Percentiles rank a stretch among this genome's conserved stretches.
Conservation (phyloP, 2,329 filamentous ascomycete species). For the Fusarium virguliforme region DNA sequence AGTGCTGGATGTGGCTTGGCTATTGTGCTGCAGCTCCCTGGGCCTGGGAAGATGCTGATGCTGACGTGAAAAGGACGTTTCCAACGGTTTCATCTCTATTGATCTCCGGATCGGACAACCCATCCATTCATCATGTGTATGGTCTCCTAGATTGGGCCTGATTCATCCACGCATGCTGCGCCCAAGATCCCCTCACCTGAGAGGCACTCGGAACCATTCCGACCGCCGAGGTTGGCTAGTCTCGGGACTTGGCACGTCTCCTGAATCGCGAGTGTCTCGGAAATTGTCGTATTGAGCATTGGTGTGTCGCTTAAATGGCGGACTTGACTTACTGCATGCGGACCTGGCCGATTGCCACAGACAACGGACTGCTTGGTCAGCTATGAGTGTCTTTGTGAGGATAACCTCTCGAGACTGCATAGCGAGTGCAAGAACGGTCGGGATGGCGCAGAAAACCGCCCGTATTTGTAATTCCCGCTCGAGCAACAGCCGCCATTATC, state of each 20-base stretch:
- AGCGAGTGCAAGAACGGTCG: background rate
- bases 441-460: background rate
- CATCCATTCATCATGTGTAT: background rate
- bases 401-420: background rate
- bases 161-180: background rate
- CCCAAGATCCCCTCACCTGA: background rate
- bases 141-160: background rate
- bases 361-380: background rate
- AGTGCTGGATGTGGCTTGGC: no score
- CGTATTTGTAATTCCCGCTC: background rate
- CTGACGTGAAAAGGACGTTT: background rate
- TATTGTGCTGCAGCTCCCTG: no score
- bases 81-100: background rate
- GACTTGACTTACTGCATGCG: background rate
- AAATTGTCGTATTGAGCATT: conserved; percentile 2
- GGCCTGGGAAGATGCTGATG: background rate
- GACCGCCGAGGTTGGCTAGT: background rate
- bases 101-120: background rate
- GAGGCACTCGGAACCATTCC: background rate
- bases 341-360: background rate
- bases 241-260: background rate
- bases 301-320: background rate
- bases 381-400: background rate
- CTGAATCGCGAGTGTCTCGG: background rate
- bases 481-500: background rate